A percentile compares a stretch with the other conserved stretches of the same genome.
phyloP scores from a whole-genome alignment of 2,329 filamentous ascomycete genomes.

The Karstenula rhodostoma region DNA sequence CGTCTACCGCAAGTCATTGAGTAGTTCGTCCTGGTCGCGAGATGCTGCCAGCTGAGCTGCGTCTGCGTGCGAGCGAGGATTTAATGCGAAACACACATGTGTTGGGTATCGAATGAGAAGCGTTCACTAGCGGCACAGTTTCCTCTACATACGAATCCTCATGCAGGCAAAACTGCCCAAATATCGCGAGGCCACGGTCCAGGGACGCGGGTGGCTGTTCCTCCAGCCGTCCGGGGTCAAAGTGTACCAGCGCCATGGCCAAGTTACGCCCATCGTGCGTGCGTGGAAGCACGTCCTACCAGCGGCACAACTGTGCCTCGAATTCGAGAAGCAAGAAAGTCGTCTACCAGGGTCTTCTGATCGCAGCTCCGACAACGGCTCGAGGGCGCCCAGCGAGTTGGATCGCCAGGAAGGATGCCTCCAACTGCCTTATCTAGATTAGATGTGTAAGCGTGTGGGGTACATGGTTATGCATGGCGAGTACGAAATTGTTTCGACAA shows the following conservation, averaged over 20 bases:
- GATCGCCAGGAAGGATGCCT: slow-evolving; percentile 25
- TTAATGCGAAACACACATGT: neutral
- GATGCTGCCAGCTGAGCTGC: slow-evolving; percentile 1
- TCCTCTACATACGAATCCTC: slow-evolving; percentile 4
- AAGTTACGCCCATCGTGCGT: slow-evolving; percentile 28
- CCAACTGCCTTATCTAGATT: slow-evolving; percentile 40
- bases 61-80: neutral
- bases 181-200: slow-evolving; percentile 17
- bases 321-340: neutral
- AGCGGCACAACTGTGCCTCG: slow-evolving; percentile 30
- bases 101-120: neutral
- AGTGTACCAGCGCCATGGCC: slow-evolving; percentile 33
- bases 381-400: slow-evolving; percentile 33
- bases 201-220: slow-evolving; percentile 17
- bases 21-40: slow-evolving; percentile 9
- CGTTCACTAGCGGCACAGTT: slow-evolving; percentile 1
- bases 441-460: slow-evolving; percentile 27
- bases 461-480: slow-evolving; percentile 15
- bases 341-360: slow-evolving; percentile 20
- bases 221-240: slow-evolving; percentile 12
- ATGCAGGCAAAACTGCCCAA: slow-evolving; percentile 1
- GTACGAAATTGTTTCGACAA: slow-evolving; percentile 11
- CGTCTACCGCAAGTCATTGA: neutral
- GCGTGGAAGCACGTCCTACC: slow-evolving; percentile 14
- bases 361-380: slow-evolving; percentile 28